These are phyloP conservation scores for Magnaporthiopsis poae DNA, from an alignment of 2,329 filamentous ascomycete genomes.

Conservation along the genomic window DNA sequence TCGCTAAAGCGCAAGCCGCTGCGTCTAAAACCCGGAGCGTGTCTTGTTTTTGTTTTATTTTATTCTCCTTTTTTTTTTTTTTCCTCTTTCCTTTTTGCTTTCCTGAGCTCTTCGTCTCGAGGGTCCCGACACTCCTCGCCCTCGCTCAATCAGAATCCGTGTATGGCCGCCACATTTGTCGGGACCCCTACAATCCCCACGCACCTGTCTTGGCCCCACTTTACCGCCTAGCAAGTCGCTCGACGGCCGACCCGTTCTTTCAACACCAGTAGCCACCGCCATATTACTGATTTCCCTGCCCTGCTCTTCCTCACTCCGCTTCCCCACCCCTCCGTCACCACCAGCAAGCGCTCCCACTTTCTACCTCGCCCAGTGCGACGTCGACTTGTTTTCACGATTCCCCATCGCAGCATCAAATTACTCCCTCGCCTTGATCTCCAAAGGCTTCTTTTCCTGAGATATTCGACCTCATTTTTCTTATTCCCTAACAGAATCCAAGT, in stretches of 20 bases:
- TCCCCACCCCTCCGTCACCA: conserved; percentile 8
- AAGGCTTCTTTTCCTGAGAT: background rate
- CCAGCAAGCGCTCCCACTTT: conserved; percentile 5
- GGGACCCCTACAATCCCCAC: background rate
- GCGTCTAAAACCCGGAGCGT: background rate
- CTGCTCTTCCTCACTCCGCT: conserved; percentile 7
- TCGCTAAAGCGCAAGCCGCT: background rate
- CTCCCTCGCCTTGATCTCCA: background rate
- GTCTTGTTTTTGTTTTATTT: background rate
- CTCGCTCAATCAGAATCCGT: background rate
- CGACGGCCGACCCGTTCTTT: background rate
- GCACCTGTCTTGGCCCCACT: background rate
- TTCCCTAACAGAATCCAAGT: background rate
- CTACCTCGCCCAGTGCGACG: conserved; percentile 6
- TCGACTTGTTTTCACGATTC: conserved; percentile 7
- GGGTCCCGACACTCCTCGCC: background rate
- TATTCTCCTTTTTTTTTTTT: background rate
- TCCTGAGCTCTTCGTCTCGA: background rate
- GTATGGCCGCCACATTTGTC: background rate
- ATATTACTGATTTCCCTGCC: conserved; percentile 8
- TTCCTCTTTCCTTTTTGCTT: too few relatives aligned
- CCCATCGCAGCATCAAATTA: background rate
- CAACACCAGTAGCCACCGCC: conserved; percentile 5
- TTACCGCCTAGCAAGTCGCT: background rate
- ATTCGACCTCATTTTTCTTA: background rate